Percentiles rank a stretch among this genome's conserved stretches.
phyloP scores from a whole-genome alignment of 164 flowering plant species.

The Annona squamosa region DNA sequence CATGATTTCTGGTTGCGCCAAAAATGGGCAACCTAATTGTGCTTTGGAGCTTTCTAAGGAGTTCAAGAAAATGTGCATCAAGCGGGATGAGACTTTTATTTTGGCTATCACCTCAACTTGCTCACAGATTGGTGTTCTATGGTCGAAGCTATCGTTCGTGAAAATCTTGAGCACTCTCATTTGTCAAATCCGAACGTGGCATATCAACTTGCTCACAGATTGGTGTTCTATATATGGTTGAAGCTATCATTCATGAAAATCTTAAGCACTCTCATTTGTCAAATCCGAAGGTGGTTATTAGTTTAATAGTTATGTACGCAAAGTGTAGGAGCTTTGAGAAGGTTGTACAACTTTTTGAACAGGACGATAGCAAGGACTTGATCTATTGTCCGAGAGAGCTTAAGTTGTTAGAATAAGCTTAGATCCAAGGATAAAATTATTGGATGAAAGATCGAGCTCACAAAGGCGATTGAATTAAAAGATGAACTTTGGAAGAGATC shows the following conservation, averaged over 20 bases:
- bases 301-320: conserved; percentile 36
- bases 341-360: conserved; percentile 28
- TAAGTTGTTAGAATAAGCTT: too few species aligned
- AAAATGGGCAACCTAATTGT: conserved; percentile 25
- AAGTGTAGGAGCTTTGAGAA: conserved; percentile 32
- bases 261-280: conserved; percentile 15
- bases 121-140: conserved; percentile 28
- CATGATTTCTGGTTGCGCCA: conserved; percentile 33
- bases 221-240: conserved; percentile 25
- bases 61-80: conserved; percentile 22
- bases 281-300: conserved; percentile 17
- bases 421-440: background rate
- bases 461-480: background rate
- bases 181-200: conserved; percentile 9
- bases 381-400: conserved; percentile 6
- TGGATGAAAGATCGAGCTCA: background rate
- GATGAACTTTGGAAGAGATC: background rate
- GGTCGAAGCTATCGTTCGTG: conserved; percentile 21
- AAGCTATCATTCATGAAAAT: conserved; percentile 16
- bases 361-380: conserved; percentile 23
- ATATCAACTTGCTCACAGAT: conserved; percentile 38
- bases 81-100: conserved; percentile 34
- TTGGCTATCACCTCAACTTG: conserved; percentile 32
- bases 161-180: conserved; percentile 11
- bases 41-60: conserved; percentile 24